These are phyloP conservation scores for Penicillium parvum DNA, from an alignment of 495 filamentous ascomycete genomes.

Conservation along the genomic window DNA sequence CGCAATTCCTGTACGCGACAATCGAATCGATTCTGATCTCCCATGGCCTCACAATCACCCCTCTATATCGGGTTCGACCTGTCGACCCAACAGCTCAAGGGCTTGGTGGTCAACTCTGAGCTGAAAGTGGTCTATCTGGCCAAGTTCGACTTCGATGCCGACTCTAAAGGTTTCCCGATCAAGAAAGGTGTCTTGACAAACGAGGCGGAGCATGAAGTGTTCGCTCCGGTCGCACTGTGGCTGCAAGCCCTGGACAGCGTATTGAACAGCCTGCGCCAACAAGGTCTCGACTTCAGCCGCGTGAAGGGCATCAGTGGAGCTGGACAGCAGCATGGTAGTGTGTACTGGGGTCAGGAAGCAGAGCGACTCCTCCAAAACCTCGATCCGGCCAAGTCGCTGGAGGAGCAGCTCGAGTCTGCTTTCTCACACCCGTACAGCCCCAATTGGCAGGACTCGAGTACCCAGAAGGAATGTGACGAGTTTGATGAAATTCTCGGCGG, in stretches of 20 bases:
- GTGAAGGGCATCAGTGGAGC: conserved; percentile 85
- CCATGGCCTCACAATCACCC: conserved; percentile 45
- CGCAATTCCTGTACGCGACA: background rate
- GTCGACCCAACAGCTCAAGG: conserved; percentile 94
- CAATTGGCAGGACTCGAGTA: conserved; percentile 97
- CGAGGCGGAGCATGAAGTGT: conserved; percentile 77
- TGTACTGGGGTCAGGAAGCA: conserved; percentile 80
- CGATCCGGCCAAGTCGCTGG: conserved; percentile 53
- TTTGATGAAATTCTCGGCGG: conserved; percentile 72
- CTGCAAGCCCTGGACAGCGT: conserved; percentile 87
- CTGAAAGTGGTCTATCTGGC: conserved; percentile 41
- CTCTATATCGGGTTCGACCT: conserved; percentile 93
- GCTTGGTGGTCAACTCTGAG: conserved; percentile 73
- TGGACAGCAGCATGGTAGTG: conserved; percentile 94
- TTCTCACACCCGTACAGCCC: conserved; percentile 87
- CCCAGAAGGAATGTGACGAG: conserved; percentile 81
- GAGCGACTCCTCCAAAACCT: conserved; percentile 59
- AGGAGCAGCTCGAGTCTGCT: conserved; percentile 65
- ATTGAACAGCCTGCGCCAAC: conserved; percentile 62
- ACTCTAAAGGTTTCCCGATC: conserved; percentile 69
- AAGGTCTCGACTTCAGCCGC: conserved; percentile 69
- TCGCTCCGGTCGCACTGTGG: conserved; percentile 90
- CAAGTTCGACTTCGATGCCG: conserved; percentile 66
- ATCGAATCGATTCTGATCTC: background rate
- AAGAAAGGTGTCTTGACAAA: conserved; percentile 84